A percentile compares a stretch with the other conserved stretches of the same genome.
Conservation (phyloP, 257 asterid genomes). For the Solanum tacnaense region DNA sequence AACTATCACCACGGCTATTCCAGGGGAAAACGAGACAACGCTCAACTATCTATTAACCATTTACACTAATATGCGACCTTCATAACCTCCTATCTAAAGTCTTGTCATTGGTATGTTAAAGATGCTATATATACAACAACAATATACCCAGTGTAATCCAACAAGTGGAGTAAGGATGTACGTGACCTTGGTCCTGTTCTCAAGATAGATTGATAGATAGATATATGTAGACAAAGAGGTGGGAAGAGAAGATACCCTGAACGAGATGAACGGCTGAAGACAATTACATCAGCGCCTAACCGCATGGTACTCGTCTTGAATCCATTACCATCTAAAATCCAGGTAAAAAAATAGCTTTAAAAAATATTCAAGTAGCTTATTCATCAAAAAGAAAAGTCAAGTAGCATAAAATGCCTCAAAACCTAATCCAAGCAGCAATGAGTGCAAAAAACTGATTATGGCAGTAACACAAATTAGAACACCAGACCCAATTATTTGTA, state of each 20-base stretch:
- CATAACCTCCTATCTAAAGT: neutral
- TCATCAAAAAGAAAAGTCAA: neutral
- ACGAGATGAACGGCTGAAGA: constrained; percentile 60
- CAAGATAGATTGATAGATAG: neutral
- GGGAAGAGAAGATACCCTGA: constrained; percentile 43
- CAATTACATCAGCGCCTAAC: constrained; percentile 84
- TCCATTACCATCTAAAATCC: constrained; percentile 78
- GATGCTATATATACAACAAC: neutral
- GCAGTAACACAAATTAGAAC: neutral
- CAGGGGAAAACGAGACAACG: neutral
- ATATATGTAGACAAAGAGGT: neutral
- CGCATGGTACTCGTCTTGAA: constrained; percentile 98
- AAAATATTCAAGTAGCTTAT: neutral
- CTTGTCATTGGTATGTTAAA: neutral
- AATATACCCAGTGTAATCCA: neutral
- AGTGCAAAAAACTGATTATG: neutral
- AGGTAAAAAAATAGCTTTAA: neutral
- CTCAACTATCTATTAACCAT: neutral
- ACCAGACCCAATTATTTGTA: neutral
- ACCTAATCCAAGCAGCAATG: neutral
- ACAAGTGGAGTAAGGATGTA: neutral
- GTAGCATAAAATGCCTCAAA: neutral
- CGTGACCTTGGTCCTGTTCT: neutral
- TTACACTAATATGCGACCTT: neutral
- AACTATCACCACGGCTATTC: neutral